phyloP scores from a whole-genome alignment of 495 filamentous ascomycete genomes.

The Tuber umbilicatum region DNA sequence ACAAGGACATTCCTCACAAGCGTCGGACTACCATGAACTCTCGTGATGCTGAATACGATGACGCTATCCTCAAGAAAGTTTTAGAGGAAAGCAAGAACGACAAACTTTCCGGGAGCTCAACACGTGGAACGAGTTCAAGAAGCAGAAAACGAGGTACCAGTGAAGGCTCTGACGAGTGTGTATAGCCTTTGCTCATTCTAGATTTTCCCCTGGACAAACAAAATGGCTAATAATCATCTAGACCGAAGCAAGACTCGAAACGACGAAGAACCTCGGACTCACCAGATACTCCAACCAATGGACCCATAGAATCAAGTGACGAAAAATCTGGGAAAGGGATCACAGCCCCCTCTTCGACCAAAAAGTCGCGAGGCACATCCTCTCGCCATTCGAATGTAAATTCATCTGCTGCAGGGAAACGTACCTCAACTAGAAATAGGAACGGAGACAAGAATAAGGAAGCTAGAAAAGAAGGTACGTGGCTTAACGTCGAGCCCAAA shows the following conservation, averaged over 20 bases:
- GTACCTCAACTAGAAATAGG: conserved; percentile 40
- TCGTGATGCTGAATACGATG: conserved; percentile 87
- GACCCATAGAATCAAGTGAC: conserved; percentile 36
- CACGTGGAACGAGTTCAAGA: conserved; percentile 46
- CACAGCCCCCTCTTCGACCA: conserved; percentile 32
- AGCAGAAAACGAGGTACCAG: conserved; percentile 78
- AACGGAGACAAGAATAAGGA: conserved; percentile 39
- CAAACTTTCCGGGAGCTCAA: conserved; percentile 45
- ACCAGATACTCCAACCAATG: conserved; percentile 38
- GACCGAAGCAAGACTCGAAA: conserved; percentile 48
- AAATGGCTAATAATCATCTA: conserved; percentile 34
- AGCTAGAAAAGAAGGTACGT: conserved; percentile 41
- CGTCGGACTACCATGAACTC: conserved; percentile 97
- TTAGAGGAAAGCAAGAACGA: conserved; percentile 91
- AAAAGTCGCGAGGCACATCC: conserved; percentile 35
- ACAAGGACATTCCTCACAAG: conserved; percentile 48
- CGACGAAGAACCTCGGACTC: conserved; percentile 40
- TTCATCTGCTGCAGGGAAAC: conserved; percentile 32
- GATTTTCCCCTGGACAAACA: conserved; percentile 24
- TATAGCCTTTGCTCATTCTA: conserved; percentile 32
- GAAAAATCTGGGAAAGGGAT: conserved; percentile 37
- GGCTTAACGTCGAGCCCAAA: not conserved
- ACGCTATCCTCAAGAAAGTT: conserved; percentile 77
- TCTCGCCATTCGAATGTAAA: conserved; percentile 27
- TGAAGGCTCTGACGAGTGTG: conserved; percentile 82